These are phyloP conservation scores for Penicillium glabrum DNA, from an alignment of 2,329 filamentous ascomycete species.

Conservation along the genomic window DNA sequence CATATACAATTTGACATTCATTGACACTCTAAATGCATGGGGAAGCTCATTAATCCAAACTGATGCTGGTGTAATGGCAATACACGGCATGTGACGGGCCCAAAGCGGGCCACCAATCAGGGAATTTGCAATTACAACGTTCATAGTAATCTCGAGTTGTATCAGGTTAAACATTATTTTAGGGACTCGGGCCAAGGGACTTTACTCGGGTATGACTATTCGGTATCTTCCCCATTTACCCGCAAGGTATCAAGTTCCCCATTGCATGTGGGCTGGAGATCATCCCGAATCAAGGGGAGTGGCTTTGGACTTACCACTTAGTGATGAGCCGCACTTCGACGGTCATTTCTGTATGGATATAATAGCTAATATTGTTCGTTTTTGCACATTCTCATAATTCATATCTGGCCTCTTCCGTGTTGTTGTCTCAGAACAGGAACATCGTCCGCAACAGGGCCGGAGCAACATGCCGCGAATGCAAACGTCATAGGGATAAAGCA, in stretches of 20 bases:
- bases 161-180: neutral
- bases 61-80: slow-evolving; percentile 16
- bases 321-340: too few species aligned
- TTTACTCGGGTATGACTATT: neutral
- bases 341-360: neutral
- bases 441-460: neutral
- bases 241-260: neutral
- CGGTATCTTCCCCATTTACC: neutral
- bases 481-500: slow-evolving; percentile 14
- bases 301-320: neutral
- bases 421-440: neutral
- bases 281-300: neutral
- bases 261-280: slow-evolving; percentile 9
- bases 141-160: neutral
- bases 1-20: neutral
- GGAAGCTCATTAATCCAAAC: neutral
- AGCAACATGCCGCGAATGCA: slow-evolving; percentile 6
- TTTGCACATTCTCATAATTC: neutral
- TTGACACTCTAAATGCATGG: neutral
- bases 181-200: neutral
- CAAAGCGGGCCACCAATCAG: slow-evolving; percentile 22
- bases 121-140: slow-evolving; percentile 18
- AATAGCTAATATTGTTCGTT: neutral
- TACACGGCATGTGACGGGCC: slow-evolving; percentile 28
- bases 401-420: neutral